Conservation (phyloP, 495 filamentous ascomycete species). For the Tuber indicum region DNA sequence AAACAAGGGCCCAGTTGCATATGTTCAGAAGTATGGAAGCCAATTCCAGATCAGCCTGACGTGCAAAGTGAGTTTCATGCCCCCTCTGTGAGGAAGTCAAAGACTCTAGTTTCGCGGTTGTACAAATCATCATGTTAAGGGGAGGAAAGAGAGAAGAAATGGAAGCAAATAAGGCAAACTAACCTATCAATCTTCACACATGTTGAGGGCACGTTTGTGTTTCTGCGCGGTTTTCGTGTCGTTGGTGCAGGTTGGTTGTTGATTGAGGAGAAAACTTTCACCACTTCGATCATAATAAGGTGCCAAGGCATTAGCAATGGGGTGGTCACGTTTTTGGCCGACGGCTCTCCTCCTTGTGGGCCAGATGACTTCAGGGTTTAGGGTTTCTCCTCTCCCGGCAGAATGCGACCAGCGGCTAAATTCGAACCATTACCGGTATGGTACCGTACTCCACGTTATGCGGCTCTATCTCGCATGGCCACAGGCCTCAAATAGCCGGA, state of each 20-base stretch:
- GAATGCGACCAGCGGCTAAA: background rate
- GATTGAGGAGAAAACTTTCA: conserved; percentile 28
- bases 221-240: background rate
- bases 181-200: background rate
- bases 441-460: background rate
- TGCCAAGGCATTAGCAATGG: background rate
- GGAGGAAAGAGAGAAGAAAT: conserved; percentile 18
- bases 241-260: conserved; percentile 8
- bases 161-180: conserved; percentile 10
- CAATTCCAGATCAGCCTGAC: conserved; percentile 87
- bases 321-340: background rate
- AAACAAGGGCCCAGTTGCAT: background rate
- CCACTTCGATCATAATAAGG: background rate
- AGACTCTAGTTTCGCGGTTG: conserved; percentile 99
- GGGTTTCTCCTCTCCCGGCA: background rate
- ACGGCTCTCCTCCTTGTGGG: background rate
- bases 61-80: conserved; percentile 97
- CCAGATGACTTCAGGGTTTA: background rate
- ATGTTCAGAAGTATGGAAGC: background rate
- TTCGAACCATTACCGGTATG: background rate
- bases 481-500: background rate
- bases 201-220: background rate
- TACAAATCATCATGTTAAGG: conserved; percentile 61
- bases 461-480: background rate
- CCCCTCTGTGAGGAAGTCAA: conserved; percentile 67